Conservation (phyloP, 371 early-diverging fungal genomes). For the Mortierella polycephala region DNA sequence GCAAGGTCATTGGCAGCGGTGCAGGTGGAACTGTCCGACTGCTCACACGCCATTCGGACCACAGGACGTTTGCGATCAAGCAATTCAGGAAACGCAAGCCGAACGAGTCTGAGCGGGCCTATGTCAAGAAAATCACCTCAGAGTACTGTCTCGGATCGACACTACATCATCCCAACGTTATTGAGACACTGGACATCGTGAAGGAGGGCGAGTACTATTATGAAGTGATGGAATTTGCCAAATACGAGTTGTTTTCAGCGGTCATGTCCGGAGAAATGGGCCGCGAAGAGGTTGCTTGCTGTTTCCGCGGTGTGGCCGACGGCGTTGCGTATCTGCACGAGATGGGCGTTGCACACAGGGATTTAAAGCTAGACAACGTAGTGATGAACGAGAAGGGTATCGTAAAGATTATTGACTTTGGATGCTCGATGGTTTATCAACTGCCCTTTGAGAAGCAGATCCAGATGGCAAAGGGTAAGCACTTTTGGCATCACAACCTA, state of each 20-base stretch:
- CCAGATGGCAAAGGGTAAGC: conserved; percentile 64
- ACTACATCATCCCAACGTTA: conserved; percentile 85
- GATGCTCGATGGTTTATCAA: conserved; percentile 82
- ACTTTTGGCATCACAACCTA: conserved; percentile 8
- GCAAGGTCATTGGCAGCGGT: conserved; percentile 68
- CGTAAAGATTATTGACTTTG: conserved; percentile 95
- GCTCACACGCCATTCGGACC: conserved; percentile 59
- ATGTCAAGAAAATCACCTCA: conserved; percentile 80
- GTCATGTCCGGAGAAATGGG: conserved; percentile 74
- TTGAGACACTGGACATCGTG: conserved; percentile 84
- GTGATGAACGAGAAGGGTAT: conserved; percentile 72
- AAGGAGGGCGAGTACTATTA: conserved; percentile 66
- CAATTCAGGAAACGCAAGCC: conserved; percentile 77
- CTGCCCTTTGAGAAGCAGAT: conserved; percentile 69
- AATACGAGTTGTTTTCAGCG: conserved; percentile 76
- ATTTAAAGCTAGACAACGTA: conserved; percentile 86
- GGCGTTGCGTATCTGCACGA: conserved; percentile 68
- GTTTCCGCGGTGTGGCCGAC: conserved; percentile 65
- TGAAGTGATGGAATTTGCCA: conserved; percentile 87
- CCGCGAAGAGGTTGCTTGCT: conserved; percentile 73
- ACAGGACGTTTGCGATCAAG: conserved; percentile 76
- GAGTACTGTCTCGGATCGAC: conserved; percentile 87
- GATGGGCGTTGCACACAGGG: conserved; percentile 74
- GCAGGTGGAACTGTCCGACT: conserved; percentile 80
- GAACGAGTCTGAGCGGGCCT: conserved; percentile 77